These are phyloP conservation scores for Atkinsonella hypoxylon DNA, from an alignment of 2,329 filamentous ascomycete genomes.

Conservation along the genomic window DNA sequence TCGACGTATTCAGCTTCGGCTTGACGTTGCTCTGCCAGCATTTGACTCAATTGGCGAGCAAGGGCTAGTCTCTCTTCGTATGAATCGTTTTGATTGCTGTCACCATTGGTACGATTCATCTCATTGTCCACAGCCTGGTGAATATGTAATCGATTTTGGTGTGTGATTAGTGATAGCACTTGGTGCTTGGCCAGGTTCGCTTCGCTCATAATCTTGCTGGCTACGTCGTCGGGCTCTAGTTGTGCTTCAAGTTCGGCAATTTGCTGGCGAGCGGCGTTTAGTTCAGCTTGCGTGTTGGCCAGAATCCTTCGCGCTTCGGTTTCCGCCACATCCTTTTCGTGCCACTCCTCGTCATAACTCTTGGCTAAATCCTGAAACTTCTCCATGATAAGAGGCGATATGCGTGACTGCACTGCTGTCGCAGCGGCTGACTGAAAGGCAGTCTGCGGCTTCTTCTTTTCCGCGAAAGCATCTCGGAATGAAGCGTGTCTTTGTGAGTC, in stretches of 20 bases:
- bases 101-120: conserved; percentile 38
- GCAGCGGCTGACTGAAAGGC: conserved; percentile 52
- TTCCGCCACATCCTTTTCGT: conserved; percentile 59
- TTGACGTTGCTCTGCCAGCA: conserved; percentile 46
- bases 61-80: conserved; percentile 45
- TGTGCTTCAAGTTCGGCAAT: conserved; percentile 44
- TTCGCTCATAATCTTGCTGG: conserved; percentile 37
- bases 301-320: conserved; percentile 55
- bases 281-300: conserved; percentile 54
- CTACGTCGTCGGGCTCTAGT: conserved; percentile 43
- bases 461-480: conserved; percentile 37
- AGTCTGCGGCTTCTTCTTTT: conserved; percentile 28
- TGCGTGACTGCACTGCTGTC: conserved; percentile 55
- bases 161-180: conserved; percentile 35
- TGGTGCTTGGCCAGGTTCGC: conserved; percentile 37
- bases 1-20: conserved; percentile 58
- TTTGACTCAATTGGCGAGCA: conserved; percentile 42
- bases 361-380: conserved; percentile 60
- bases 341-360: conserved; percentile 63
- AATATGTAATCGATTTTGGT: conserved; percentile 40
- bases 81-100: conserved; percentile 29
- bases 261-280: conserved; percentile 47
- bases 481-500: conserved; percentile 46
- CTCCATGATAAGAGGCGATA: conserved; percentile 56
- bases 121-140: conserved; percentile 40